Evolutionary conservation across 768 basidiomycete species (phyloP).

Genomic region (Pleurotus eryngii): DNA sequence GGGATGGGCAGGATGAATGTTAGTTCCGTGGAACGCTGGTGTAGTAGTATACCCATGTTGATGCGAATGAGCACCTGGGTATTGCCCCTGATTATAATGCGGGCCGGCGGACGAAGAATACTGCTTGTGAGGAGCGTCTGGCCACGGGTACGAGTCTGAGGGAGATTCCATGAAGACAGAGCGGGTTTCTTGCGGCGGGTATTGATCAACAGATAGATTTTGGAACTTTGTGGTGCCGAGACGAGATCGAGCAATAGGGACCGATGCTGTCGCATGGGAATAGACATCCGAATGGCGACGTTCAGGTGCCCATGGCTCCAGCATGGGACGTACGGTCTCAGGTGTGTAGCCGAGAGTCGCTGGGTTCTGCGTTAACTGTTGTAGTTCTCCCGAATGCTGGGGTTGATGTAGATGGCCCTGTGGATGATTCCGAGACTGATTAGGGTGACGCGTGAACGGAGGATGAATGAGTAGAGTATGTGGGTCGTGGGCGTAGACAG

Average conservation of each 20-base stretch:
- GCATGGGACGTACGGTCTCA: not conserved
- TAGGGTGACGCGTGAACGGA: not conserved
- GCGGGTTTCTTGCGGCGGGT: not conserved
- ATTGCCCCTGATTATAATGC: not conserved
- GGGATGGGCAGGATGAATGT: conserved; percentile 25
- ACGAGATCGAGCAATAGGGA: conserved; percentile 1
- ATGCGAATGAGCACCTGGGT: not conserved
- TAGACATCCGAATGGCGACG: not conserved
- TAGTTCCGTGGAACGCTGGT: conserved; percentile 6
- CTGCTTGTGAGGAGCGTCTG: not conserved
- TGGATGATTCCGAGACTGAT: conserved; percentile 7
- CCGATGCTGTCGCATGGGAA: conserved; percentile 1
- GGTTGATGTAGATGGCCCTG: conserved; percentile 14
- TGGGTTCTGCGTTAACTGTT: not conserved
- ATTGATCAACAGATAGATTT: not conserved
- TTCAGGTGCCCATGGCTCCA: not conserved
- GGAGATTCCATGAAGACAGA: not conserved
- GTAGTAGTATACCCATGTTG: conserved; percentile 8
- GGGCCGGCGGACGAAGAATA: too few relatives aligned
- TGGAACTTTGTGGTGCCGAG: not conserved
- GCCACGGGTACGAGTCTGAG: not conserved
- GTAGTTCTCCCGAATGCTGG: conserved; percentile 14
- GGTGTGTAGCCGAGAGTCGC: not conserved
- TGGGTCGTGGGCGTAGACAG: conserved; percentile 5
- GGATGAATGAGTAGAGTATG: not conserved